phyloP scores from a whole-genome alignment of 768 basidiomycete species.

The Xerocomellus dryophilus region DNA sequence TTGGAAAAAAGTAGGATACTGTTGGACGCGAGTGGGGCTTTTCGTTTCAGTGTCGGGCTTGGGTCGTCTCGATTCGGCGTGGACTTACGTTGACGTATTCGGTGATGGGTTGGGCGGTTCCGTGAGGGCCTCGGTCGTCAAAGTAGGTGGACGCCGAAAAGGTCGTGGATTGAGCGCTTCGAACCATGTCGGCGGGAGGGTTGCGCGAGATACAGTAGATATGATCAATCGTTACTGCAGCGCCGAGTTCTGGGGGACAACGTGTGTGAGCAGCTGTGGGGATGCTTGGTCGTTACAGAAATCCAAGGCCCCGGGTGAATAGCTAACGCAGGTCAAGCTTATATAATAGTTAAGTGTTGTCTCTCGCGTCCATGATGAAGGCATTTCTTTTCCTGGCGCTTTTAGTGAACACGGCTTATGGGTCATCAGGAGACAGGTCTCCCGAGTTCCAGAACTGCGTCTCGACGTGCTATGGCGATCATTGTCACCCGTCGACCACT shows the following conservation, averaged over 20 bases:
- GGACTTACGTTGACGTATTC: slow-evolving; percentile 68
- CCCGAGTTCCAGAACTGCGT: slow-evolving; percentile 37
- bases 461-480: slow-evolving; percentile 30
- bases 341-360: slow-evolving; percentile 8
- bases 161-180: slow-evolving; percentile 42
- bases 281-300: too few relatives aligned
- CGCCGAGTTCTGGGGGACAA: not conserved
- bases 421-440: slow-evolving; percentile 36
- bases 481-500: slow-evolving; percentile 33
- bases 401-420: slow-evolving; percentile 4
- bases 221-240: not conserved
- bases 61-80: not conserved
- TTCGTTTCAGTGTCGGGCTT: slow-evolving; percentile 18
- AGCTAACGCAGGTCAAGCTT: slow-evolving; percentile 10
- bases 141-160: slow-evolving; percentile 78
- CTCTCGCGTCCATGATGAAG: slow-evolving; percentile 20
- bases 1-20: slow-evolving; percentile 96
- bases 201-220: too few relatives aligned
- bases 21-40: slow-evolving; percentile 54
- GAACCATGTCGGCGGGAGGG: slow-evolving; percentile 31
- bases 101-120: slow-evolving; percentile 75
- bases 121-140: slow-evolving; percentile 67
- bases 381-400: slow-evolving; percentile 14
- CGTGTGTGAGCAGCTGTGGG: too few relatives aligned
- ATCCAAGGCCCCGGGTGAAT: too few relatives aligned